A percentile compares a stretch with the other conserved stretches of the same genome.
These are phyloP conservation scores for Coelastrella sp. DNA, from an alignment of 139 green algal genomes.

Conservation along the genomic window DNA sequence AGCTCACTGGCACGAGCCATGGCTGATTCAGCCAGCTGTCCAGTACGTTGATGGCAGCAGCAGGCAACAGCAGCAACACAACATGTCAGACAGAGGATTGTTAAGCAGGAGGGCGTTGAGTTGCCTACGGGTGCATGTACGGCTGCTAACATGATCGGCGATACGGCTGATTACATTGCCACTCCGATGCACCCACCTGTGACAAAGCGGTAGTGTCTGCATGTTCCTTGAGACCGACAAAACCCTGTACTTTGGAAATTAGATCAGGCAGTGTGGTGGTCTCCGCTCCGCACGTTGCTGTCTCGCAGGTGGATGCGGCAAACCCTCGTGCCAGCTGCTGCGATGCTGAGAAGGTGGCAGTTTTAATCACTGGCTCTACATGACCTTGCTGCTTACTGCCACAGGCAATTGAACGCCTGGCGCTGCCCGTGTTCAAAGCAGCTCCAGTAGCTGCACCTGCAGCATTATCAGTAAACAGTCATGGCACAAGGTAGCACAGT, in stretches of 20 bases:
- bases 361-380: neutral
- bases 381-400: neutral
- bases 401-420: neutral
- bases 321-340: constrained; percentile 9
- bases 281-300: neutral
- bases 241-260: neutral
- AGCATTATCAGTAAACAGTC: too few relatives aligned
- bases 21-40: constrained; percentile 33
- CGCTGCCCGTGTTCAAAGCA: too few relatives aligned
- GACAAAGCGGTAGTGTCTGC: constrained; percentile 25
- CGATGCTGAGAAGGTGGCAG: neutral
- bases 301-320: neutral
- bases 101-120: too few relatives aligned
- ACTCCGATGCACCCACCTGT: neutral
- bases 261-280: neutral
- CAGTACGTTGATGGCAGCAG: neutral
- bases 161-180: neutral
- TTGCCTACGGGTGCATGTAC: too few relatives aligned
- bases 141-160: neutral
- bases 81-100: neutral
- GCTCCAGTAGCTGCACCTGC: too few relatives aligned
- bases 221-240: neutral
- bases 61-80: neutral
- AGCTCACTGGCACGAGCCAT: constrained; percentile 10
- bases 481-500: too few relatives aligned